phyloP scores from a whole-genome alignment of 352 stramenopile genomes.

The Phytophthora megakarya region DNA sequence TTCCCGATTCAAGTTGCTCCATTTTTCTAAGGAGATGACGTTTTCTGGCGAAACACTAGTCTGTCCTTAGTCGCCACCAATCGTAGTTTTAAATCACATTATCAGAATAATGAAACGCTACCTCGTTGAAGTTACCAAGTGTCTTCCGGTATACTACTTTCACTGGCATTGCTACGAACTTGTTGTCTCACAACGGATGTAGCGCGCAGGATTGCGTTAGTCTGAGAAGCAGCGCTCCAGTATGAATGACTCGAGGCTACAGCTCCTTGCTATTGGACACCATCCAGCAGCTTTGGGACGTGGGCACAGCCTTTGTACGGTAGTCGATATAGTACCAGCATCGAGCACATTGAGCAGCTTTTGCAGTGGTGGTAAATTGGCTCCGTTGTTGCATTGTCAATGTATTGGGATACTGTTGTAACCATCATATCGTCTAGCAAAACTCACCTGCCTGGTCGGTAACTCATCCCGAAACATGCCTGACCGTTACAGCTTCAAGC shows the following conservation, averaged over 20 bases:
- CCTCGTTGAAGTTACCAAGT: neutral
- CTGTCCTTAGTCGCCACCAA: no score
- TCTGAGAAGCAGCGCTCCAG: constrained; percentile 25
- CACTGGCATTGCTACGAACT: neutral
- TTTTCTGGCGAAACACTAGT: no score
- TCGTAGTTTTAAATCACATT: neutral
- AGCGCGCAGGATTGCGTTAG: neutral
- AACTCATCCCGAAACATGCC: neutral
- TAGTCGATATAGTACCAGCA: neutral
- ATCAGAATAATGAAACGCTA: neutral
- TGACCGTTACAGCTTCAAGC: constrained; percentile 26
- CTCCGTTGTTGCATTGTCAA: neutral
- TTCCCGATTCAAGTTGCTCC: no score
- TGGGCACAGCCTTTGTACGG: neutral
- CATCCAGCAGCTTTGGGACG: constrained; percentile 7
- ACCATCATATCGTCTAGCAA: neutral
- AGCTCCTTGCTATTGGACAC: constrained; percentile 5
- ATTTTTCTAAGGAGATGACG: no score
- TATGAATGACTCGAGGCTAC: neutral
- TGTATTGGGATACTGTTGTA: neutral
- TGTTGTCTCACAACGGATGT: neutral
- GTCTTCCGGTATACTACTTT: neutral
- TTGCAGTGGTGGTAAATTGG: neutral
- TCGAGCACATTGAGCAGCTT: neutral
- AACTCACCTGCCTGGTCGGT: neutral